Conservation (phyloP, 1,284 basidiomycete genomes). For the Paramarasmius palmivorus region DNA sequence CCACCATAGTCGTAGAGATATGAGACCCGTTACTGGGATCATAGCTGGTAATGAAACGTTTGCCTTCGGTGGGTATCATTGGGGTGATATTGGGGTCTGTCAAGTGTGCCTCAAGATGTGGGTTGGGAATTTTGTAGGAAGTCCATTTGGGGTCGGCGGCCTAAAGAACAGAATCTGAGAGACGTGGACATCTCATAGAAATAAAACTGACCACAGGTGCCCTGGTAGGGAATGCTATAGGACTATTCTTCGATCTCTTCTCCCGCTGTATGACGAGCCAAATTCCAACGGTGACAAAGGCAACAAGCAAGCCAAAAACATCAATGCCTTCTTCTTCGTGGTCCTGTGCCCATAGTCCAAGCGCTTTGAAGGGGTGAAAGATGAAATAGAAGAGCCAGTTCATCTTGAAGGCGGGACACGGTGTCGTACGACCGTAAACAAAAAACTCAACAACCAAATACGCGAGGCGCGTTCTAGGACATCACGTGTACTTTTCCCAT, state of each 20-base stretch:
- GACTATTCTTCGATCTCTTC: constrained; percentile 68
- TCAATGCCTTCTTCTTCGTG: constrained; percentile 48
- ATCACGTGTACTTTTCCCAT: not conserved
- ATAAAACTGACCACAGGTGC: constrained; percentile 55
- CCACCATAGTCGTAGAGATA: constrained; percentile 68
- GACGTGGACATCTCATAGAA: constrained; percentile 3
- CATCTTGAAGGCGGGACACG: constrained; percentile 24
- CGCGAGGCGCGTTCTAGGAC: not conserved
- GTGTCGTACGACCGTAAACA: constrained; percentile 7
- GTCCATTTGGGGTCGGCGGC: constrained; percentile 61
- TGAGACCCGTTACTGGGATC: constrained; percentile 89
- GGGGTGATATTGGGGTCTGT: constrained; percentile 57
- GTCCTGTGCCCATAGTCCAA: constrained; percentile 44
- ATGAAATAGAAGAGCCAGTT: constrained; percentile 48
- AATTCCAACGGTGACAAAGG: constrained; percentile 73
- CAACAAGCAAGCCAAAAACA: constrained; percentile 54
- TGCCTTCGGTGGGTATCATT: constrained; percentile 34
- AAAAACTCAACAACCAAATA: constrained; percentile 6
- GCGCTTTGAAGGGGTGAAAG: constrained; percentile 49
- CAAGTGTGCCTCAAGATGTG: constrained; percentile 64
- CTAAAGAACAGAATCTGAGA: constrained; percentile 25
- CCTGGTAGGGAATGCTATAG: constrained; percentile 61
- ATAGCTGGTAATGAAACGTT: constrained; percentile 83
- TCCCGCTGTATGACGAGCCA: constrained; percentile 76
- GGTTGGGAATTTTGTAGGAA: constrained; percentile 53